A percentile compares a stretch with the other conserved stretches of the same genome.
These are phyloP conservation scores for Tulasnella calospora DNA, from an alignment of 768 basidiomycete genomes.

Conservation along the genomic window DNA sequence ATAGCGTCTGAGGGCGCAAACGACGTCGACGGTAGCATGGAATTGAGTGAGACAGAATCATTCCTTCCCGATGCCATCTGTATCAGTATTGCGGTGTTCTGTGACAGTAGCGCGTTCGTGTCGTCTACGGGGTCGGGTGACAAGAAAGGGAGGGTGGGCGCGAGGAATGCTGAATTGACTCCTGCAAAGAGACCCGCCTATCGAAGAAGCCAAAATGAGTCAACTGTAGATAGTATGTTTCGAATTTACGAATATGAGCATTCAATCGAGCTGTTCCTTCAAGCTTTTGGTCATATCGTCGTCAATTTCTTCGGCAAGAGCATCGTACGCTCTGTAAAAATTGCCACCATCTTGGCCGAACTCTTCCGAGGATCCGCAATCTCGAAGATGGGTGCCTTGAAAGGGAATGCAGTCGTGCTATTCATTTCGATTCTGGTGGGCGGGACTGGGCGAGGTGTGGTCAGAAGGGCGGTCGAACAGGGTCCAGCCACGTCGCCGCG, in stretches of 20 bases:
- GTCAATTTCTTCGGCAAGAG: background rate
- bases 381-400: background rate
- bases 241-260: background rate
- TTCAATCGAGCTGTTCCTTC: background rate
- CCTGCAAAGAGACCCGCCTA: background rate
- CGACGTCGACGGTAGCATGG: background rate
- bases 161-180: background rate
- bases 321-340: background rate
- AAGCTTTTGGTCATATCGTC: background rate
- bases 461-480: no score
- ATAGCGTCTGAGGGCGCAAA: background rate
- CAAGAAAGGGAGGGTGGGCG: background rate
- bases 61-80: background rate
- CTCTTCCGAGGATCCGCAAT: background rate
- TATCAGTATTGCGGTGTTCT: background rate
- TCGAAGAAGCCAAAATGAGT: background rate
- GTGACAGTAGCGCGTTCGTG: background rate
- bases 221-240: background rate
- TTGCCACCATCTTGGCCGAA: background rate
- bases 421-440: no score
- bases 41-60: background rate
- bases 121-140: background rate
- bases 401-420: no score
- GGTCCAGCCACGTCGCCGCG: no score
- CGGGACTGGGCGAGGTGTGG: no score